phyloP scores from a whole-genome alignment of 208 protist species.

The Borovskyia barvae region DNA sequence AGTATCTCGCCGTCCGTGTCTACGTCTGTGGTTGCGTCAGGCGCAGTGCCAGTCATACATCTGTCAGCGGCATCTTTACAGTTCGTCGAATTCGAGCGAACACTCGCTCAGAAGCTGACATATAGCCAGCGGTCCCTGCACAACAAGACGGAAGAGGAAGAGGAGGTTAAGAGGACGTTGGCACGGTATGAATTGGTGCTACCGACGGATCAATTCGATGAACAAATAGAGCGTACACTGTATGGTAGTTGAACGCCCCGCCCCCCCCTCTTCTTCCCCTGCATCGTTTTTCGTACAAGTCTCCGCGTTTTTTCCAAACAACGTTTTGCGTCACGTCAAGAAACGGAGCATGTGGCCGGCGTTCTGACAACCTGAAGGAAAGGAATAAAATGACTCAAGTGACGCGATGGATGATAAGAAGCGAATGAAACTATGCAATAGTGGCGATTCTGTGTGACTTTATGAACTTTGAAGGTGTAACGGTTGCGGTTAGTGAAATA shows the following conservation, averaged over 20 bases:
- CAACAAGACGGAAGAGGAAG: slow-evolving; percentile 12
- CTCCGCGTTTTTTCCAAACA: no score
- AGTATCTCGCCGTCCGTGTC: neutral
- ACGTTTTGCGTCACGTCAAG: no score
- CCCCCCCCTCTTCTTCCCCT: neutral
- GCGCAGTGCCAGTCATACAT: no score
- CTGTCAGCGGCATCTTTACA: slow-evolving; percentile 4
- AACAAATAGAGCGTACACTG: slow-evolving; percentile 17
- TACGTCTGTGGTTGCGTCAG: neutral
- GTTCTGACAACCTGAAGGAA: no score
- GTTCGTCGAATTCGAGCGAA: slow-evolving; percentile 21
- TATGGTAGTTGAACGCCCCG: slow-evolving; percentile 12
- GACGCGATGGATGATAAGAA: no score
- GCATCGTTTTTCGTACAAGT: no score
- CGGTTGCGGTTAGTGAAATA: no score
- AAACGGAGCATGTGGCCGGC: no score
- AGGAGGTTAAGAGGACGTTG: slow-evolving; percentile 8
- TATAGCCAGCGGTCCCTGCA: slow-evolving; percentile 8
- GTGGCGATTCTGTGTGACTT: no score
- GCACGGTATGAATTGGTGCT: slow-evolving; percentile 27
- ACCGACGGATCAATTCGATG: slow-evolving; percentile 29
- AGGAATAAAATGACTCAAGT: no score
- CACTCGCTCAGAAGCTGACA: slow-evolving; percentile 8
- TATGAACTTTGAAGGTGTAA: no score
- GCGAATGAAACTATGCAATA: no score